These are phyloP conservation scores for Podaxis sp. DNA, from an alignment of 768 basidiomycete genomes.

Conservation along the genomic window DNA sequence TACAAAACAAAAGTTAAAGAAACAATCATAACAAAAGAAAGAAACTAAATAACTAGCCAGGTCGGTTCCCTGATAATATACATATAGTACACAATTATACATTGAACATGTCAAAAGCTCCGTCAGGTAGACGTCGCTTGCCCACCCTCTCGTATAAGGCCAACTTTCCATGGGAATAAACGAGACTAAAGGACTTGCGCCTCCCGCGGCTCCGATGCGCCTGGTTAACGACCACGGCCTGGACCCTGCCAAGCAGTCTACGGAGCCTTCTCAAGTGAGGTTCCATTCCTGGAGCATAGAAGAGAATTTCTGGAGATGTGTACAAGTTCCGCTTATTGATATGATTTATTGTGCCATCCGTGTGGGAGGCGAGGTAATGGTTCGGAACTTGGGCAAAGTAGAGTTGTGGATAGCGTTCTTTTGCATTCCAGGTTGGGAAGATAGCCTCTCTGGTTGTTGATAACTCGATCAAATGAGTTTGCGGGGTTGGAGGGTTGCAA, in stretches of 20 bases:
- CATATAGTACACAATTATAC: background rate
- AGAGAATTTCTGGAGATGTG: constrained; percentile 32
- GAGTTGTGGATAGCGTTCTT: constrained; percentile 63
- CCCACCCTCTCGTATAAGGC: constrained; percentile 2
- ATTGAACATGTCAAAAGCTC: constrained; percentile 6
- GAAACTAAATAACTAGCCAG: too few relatives aligned
- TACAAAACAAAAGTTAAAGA: too few relatives aligned
- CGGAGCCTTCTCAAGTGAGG: constrained; percentile 35
- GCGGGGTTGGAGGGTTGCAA: background rate
- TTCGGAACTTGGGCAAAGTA: constrained; percentile 67
- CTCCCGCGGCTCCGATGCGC: background rate
- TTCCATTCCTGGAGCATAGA: constrained; percentile 28
- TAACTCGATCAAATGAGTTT: constrained; percentile 3
- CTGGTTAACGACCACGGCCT: constrained; percentile 16
- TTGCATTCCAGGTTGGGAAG: constrained; percentile 40
- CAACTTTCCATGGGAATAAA: background rate
- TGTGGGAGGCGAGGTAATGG: constrained; percentile 59
- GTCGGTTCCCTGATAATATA: too few relatives aligned
- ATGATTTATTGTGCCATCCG: constrained; percentile 47
- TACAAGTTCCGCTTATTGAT: constrained; percentile 45
- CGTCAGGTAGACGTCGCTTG: constrained; percentile 2
- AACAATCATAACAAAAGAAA: too few relatives aligned
- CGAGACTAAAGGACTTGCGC: constrained; percentile 5
- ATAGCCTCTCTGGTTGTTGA: background rate
- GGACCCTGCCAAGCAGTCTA: constrained; percentile 40